Evolutionary conservation across 2,329 filamentous ascomycete species (phyloP), one percentile per base, ranked within the genome.

Genomic region (Aspergillus aculeatus): DNA sequence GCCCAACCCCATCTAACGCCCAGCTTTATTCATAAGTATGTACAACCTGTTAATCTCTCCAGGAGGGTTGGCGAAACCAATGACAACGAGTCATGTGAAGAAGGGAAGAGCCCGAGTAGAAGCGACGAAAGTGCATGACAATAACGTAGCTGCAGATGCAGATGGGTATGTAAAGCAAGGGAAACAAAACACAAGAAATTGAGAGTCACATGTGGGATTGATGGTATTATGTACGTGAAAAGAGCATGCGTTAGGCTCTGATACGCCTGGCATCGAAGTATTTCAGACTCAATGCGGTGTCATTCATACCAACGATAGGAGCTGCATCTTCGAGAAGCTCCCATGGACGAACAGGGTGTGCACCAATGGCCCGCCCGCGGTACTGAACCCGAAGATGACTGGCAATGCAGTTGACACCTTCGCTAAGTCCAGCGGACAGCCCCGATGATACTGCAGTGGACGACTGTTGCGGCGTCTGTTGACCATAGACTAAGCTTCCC

Each of bases 291-390:
- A 80, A 66, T 21, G 77, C 76, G 4, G 78, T 80, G 60, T 80
- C 78, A 60, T 80, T 80, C n/a, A 70, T 67, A 24, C 77, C 76
- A 23, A 76, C 65, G 19, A 78, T 71, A 1, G 78, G 78, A 19
- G 78, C 77, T 11, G 78, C 74, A 59, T 80, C 78, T 62, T 78
- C 76, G 24, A 80, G 69, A 58, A 80, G 72, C 59, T 80, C 78
- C 78, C 78, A 80, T 29, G 73, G 73, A 23, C 74, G 74, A 10
- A 76, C 62, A 2, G 72, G 71, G 53, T 72, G 78, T 2, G 73
- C 62, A 2, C 75, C 75, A 35, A 74, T 60, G 5, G 70, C 60
- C 23, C 73, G 72, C 10, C 75, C 75, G 29, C 71, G 72, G 32
- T 73, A 68, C 59, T 79, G 75, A 44, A 78, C 64, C 47, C 73